Base-by-base conservation (phyloP, 768 basidiomycete species). In the Suillus subaureus region DNA sequence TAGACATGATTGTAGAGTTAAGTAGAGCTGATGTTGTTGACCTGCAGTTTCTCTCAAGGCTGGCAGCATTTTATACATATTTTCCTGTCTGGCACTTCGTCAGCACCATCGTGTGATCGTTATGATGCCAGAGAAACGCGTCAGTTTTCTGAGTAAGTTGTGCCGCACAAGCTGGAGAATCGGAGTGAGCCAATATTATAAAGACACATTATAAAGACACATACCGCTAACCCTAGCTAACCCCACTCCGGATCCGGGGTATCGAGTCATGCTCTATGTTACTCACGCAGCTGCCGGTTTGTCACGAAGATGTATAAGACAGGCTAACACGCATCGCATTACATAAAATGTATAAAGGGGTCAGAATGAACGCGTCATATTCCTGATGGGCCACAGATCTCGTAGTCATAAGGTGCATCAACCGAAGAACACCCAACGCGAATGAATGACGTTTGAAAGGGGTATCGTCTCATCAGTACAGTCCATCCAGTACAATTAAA, bases 401-500 rank as follows among this genome's bases (percentile, higher is more conserved):
- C 23, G 3, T 49, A 18, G 16, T 52, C 28, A 52, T 55, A 21
- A 33, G 5, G 13, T 12, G 5, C 4, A 21, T 21, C 2, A 31
- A 52, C 28, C 28, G 52, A 54, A 18, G 28, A 33, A 55, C 21
- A 33, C 16, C 11, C 31, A 6, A 33, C 31, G 11, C 21, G 11
- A 35, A 33, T 54, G 18, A 31, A 54, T 54, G 28, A 16, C 15
- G 13, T 15, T 26, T 26, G 18, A 55, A 55, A 55, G 33, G 23
- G 26, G 26, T 28, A 13, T 35, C 21, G 33, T n/a, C 21, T n/a
- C 11, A 33, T 31, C 5, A 21, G 13, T 26, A 33, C 13, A 18
- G n/a, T 37, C 55, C 15, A 61, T 28, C 26, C 11, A 65, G 9
- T 66, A n/a, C 43, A 18, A 8, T 73, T 68, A 95, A 75, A 98